Conservation (phyloP, 2,329 filamentous ascomycete species). For the Microdochium nivale region DNA sequence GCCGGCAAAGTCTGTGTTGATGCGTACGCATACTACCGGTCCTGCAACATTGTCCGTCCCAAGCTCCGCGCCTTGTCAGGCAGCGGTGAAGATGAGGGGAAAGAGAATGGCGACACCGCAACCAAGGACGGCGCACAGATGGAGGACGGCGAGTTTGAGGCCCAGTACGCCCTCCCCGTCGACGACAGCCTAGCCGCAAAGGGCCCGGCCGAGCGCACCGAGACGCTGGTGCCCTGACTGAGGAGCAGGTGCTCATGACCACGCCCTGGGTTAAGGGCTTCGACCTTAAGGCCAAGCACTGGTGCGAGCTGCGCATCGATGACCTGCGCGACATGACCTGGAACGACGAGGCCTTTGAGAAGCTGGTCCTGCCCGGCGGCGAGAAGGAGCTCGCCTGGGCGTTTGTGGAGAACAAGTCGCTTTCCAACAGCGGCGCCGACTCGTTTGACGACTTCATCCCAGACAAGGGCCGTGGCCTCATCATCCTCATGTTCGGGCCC, state of each 20-base stretch:
- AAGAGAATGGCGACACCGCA: not conserved
- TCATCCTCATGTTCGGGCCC: constrained; percentile 22
- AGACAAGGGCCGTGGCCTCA: constrained; percentile 32
- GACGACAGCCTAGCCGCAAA: constrained; percentile 3
- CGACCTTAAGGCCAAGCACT: constrained; percentile 26
- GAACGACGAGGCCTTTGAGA: constrained; percentile 35
- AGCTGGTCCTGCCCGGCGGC: constrained; percentile 36
- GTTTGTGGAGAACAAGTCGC: constrained; percentile 35
- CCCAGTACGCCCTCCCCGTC: constrained; percentile 1
- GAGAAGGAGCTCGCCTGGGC: constrained; percentile 38
- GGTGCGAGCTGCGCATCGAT: constrained; percentile 27
- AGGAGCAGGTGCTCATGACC: constrained; percentile 24
- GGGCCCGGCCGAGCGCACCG: constrained; percentile 6
- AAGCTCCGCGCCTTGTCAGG: constrained; percentile 11
- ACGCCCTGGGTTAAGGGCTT: constrained; percentile 28
- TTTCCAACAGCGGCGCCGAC: constrained; percentile 5
- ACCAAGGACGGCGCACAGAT: constrained; percentile 3
- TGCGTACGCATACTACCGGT: constrained; percentile 24
- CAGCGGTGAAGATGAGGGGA: not conserved
- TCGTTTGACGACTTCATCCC: constrained; percentile 31
- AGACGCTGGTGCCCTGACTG: constrained; percentile 18
- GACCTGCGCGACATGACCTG: constrained; percentile 31
- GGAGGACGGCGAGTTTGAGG: constrained; percentile 3
- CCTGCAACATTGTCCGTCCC: constrained; percentile 19
- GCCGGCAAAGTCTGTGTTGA: constrained; percentile 24